Evolutionary conservation across 2,329 filamentous ascomycete species (phyloP).

Genomic region (Paraphoma chrysanthemicola): DNA sequence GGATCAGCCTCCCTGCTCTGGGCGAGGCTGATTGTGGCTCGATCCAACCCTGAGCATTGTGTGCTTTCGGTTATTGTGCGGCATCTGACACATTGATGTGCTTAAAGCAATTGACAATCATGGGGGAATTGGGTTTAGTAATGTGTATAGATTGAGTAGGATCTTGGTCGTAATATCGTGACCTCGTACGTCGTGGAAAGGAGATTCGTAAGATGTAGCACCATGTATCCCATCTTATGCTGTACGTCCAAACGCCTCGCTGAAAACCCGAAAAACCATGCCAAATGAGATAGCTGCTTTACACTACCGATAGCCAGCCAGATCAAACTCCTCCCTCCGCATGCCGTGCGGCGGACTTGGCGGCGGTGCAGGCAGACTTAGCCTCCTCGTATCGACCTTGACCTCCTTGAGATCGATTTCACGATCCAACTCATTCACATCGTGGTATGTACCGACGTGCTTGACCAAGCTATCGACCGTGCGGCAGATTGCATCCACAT

Average conservation of each 20-base stretch:
- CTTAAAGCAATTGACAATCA: too few species aligned
- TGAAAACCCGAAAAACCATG: not conserved
- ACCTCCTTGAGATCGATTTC: constrained; percentile 42
- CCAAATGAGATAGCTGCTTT: not conserved
- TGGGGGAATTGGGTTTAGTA: not conserved
- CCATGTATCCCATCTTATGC: not conserved
- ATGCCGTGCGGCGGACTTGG: constrained; percentile 16
- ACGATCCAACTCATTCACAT: constrained; percentile 37
- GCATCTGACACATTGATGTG: not conserved
- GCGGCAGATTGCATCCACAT: constrained; percentile 45
- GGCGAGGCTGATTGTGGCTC: too few species aligned
- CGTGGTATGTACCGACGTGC: constrained; percentile 45
- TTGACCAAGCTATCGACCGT: constrained; percentile 45
- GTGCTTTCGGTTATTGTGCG: not conserved
- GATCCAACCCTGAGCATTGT: not conserved
- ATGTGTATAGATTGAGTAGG: not conserved
- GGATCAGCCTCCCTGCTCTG: not conserved
- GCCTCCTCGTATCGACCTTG: constrained; percentile 21
- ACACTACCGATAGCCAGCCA: constrained; percentile 21
- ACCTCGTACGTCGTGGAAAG: constrained; percentile 4
- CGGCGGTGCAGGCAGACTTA: constrained; percentile 28
- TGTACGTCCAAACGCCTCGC: constrained; percentile 10
- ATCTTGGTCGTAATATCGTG: constrained; percentile 1
- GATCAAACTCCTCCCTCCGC: constrained; percentile 21
- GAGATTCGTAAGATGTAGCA: not conserved